Evolutionary conservation across 163 green algal species (phyloP).

Genomic region (Volvox carteri): DNA sequence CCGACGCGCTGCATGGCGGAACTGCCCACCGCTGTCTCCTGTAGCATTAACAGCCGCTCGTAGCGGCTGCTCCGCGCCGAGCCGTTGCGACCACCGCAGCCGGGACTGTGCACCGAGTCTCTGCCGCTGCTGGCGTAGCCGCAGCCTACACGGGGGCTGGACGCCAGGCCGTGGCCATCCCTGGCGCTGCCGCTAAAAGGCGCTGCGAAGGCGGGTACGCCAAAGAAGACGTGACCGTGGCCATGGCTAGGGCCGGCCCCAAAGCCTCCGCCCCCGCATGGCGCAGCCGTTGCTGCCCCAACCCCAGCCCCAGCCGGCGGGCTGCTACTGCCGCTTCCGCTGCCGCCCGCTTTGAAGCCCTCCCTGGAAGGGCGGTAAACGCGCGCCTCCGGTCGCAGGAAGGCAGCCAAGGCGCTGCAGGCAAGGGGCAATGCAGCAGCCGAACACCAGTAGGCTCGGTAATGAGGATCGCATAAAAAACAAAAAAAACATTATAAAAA

Average conservation of each 20-base stretch:
- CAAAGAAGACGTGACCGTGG: background rate
- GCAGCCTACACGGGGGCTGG: background rate
- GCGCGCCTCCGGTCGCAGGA: background rate
- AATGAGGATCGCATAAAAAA: background rate
- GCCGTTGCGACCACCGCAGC: background rate
- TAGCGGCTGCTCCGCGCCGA: constrained; percentile 11
- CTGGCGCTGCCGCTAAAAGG: background rate
- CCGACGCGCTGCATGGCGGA: background rate
- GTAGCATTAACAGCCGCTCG: constrained; percentile 28
- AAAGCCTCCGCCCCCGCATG: background rate
- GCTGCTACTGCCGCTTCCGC: background rate
- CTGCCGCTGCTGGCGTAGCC: background rate
- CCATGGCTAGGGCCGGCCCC: background rate
- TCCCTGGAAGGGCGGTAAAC: background rate
- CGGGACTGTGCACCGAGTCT: background rate
- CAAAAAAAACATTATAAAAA: background rate
- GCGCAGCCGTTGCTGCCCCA: too few relatives aligned
- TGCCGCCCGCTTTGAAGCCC: background rate
- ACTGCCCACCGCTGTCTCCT: background rate
- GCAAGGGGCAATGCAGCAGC: background rate
- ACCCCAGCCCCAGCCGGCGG: background rate
- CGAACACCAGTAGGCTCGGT: background rate
- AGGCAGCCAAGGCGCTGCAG: constrained; percentile 18
- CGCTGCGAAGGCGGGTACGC: background rate
- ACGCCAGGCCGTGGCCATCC: background rate